Conservation (phyloP, 768 basidiomycete genomes). For the Hirschioporus abietinus region DNA sequence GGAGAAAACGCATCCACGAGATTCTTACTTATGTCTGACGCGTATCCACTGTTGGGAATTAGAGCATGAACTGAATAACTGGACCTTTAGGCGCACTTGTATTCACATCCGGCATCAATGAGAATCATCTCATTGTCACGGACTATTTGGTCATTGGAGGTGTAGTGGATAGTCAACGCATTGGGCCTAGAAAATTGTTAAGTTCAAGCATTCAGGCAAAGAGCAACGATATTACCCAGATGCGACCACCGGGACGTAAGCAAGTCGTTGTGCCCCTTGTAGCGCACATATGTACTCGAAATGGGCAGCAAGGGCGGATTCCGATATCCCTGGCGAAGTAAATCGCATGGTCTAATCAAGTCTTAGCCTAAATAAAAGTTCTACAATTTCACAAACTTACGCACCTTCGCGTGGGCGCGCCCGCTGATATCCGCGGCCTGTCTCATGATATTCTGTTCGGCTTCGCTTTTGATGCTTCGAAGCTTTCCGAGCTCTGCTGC, state of each 20-base stretch:
- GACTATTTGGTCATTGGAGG: constrained; percentile 79
- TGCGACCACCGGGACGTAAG: constrained; percentile 98
- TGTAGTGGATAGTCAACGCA: constrained; percentile 91
- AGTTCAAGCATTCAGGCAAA: constrained; percentile 6
- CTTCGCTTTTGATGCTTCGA: constrained; percentile 71
- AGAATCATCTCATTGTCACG: constrained; percentile 70
- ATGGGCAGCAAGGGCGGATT: constrained; percentile 65
- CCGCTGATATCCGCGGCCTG: constrained; percentile 84
- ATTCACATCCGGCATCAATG: constrained; percentile 91
- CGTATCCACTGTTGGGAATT: constrained; percentile 62
- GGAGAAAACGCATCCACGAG: not conserved
- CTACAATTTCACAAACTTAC: constrained; percentile 9
- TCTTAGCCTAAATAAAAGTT: not conserved
- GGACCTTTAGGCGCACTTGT: constrained; percentile 49
- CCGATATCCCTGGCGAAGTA: constrained; percentile 48
- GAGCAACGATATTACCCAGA: constrained; percentile 56
- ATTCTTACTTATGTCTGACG: constrained; percentile 83
- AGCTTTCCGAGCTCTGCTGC: constrained; percentile 66
- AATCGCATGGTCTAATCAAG: constrained; percentile 75
- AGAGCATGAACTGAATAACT: not conserved
- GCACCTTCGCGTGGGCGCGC: constrained; percentile 77
- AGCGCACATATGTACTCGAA: constrained; percentile 87
- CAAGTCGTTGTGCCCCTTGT: constrained; percentile 75
- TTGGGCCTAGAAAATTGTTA: constrained; percentile 52
- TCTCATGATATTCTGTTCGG: constrained; percentile 78